phyloP scores from a whole-genome alignment of 345 rosid species.

The Zanthoxylum bungeanum region DNA sequence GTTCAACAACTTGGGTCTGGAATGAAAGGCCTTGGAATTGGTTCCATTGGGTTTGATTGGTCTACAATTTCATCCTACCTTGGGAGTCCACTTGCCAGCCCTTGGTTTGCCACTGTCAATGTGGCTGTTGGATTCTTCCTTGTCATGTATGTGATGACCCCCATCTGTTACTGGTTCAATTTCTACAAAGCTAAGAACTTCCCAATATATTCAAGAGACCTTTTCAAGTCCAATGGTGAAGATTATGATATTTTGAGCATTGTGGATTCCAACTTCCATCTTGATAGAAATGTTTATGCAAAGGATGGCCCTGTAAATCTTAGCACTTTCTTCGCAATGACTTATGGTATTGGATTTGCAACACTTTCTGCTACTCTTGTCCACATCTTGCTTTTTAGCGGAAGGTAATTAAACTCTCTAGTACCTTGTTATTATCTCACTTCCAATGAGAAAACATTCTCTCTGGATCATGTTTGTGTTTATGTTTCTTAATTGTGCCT shows the following conservation, averaged over 20 bases:
- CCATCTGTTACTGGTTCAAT: constrained; percentile 60
- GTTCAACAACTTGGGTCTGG: constrained; percentile 83
- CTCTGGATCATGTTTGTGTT: no score
- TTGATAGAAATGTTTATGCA: constrained; percentile 46
- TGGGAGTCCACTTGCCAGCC: constrained; percentile 83
- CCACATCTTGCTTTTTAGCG: constrained; percentile 66
- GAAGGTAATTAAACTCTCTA: constrained; percentile 59
- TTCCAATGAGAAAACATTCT: no score
- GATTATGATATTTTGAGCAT: constrained; percentile 51
- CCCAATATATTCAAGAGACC: constrained; percentile 51
- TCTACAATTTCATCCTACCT: constrained; percentile 63
- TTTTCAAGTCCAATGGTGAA: constrained; percentile 53
- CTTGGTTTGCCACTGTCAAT: constrained; percentile 75
- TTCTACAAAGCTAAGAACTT: constrained; percentile 67
- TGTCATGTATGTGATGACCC: constrained; percentile 60
- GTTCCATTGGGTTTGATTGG: constrained; percentile 75
- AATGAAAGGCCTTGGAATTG: constrained; percentile 64
- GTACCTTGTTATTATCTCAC: no score
- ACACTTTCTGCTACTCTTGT: constrained; percentile 60
- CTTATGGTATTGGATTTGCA: constrained; percentile 83
- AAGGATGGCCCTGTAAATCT: constrained; percentile 51
- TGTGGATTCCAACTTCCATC: constrained; percentile 51
- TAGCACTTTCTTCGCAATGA: constrained; percentile 72
- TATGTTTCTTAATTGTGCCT: background rate
- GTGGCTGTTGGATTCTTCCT: constrained; percentile 52